Conservation (phyloP, 2,329 filamentous ascomycete genomes). For the Peltaster fructicola region DNA sequence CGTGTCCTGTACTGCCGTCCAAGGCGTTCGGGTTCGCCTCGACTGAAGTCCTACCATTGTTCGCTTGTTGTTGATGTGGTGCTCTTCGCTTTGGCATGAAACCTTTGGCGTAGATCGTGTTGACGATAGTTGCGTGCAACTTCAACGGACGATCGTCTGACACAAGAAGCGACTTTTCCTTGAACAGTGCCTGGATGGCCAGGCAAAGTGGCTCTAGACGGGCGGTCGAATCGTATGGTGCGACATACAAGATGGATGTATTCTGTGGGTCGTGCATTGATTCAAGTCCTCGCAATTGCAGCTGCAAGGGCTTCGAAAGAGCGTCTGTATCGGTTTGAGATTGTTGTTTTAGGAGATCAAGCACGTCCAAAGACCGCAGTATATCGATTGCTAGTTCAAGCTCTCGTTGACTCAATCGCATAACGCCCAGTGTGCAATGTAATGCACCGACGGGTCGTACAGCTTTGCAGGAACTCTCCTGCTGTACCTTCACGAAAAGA, state of each 20-base stretch:
- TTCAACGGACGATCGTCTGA: conserved; percentile 46
- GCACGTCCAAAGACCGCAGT: conserved; percentile 13
- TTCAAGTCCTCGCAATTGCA: conserved; percentile 32
- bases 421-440: conserved; percentile 74
- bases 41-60: not conserved
- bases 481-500: conserved; percentile 42
- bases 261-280: conserved; percentile 43
- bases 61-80: not conserved
- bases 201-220: conserved; percentile 41
- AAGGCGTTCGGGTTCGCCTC: too few relatives aligned
- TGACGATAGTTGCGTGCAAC: conserved; percentile 71
- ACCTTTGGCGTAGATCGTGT: conserved; percentile 58
- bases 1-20: conserved; percentile 13
- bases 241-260: conserved; percentile 48
- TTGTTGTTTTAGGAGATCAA: conserved; percentile 6
- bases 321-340: conserved; percentile 1
- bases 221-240: conserved; percentile 36
- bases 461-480: conserved; percentile 30
- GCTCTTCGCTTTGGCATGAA: conserved; percentile 5
- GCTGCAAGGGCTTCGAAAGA: conserved; percentile 9
- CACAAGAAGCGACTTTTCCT: conserved; percentile 36
- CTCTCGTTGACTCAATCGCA: conserved; percentile 46
- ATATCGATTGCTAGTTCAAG: conserved; percentile 30
- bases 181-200: conserved; percentile 37
- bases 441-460: conserved; percentile 62